A percentile compares a stretch with the other conserved stretches of the same genome.
These are phyloP conservation scores for Coriaria nepalensis DNA, from an alignment of 306 rosid species.

Conservation along the genomic window DNA sequence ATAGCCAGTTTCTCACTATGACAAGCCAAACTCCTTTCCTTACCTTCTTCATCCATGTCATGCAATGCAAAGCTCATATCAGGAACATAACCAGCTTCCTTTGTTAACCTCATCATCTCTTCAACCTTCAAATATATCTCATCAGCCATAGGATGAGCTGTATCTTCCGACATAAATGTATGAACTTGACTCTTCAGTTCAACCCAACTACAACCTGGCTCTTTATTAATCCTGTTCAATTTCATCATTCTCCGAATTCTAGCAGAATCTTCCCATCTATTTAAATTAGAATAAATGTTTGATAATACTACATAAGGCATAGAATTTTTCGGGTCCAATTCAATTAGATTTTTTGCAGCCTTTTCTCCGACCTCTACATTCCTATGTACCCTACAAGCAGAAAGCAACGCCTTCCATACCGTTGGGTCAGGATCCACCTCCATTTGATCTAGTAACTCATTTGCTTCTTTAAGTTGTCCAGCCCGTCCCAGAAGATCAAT, in stretches of 20 bases:
- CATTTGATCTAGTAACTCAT: conserved; percentile 49
- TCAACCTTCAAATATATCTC: conserved; percentile 62
- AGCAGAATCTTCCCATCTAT: conserved; percentile 62
- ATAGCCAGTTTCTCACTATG: conserved; percentile 79
- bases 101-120: conserved; percentile 43
- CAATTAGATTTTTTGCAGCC: conserved; percentile 54
- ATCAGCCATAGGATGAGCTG: conserved; percentile 49
- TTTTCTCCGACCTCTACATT: conserved; percentile 65
- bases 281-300: conserved; percentile 61
- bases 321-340: conserved; percentile 52
- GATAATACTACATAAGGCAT: conserved; percentile 67
- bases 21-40: conserved; percentile 55
- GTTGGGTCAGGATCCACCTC: conserved; percentile 67
- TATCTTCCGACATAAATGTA: conserved; percentile 66
- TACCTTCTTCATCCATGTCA: conserved; percentile 71
- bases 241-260: conserved; percentile 59
- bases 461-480: conserved; percentile 54
- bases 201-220: conserved; percentile 85
- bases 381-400: conserved; percentile 74
- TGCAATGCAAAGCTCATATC: conserved; percentile 69
- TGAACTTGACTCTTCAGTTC: conserved; percentile 54
- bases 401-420: conserved; percentile 86
- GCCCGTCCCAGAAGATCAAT: conserved; percentile 80
- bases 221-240: conserved; percentile 66
- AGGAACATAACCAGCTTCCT: conserved; percentile 63